Evolutionary conservation across 129 eudicot species (phyloP).

Genomic region (Flaveria sonorensis): DNA sequence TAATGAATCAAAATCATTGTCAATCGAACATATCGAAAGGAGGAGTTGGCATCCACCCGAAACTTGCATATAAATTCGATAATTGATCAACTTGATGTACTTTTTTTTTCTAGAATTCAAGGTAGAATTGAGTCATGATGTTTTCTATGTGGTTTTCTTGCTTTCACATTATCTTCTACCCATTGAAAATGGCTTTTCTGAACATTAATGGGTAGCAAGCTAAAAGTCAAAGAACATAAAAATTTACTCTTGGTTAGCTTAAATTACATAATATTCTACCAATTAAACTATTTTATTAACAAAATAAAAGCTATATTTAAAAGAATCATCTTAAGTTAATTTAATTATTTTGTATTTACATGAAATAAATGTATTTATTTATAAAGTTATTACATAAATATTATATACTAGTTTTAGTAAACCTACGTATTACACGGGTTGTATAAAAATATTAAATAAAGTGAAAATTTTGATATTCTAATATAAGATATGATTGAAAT

Average conservation of each 20-base stretch:
- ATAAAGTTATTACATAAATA: no score
- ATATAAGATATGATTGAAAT: no score
- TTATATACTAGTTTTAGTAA: no score
- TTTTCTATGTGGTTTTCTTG: constrained; percentile 18
- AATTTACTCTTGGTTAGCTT: neutral
- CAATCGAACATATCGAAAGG: neutral
- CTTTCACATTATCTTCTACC: constrained; percentile 25
- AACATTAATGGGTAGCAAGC: neutral
- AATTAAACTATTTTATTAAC: no score
- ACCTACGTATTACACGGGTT: no score
- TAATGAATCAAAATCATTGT: constrained; percentile 10
- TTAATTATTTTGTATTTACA: no score
- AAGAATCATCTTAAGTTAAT: no score
- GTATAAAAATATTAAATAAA: no score
- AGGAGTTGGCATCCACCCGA: constrained; percentile 32
- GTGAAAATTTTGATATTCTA: no score
- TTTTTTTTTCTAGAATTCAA: constrained; percentile 18
- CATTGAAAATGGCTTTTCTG: neutral
- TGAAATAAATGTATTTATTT: no score
- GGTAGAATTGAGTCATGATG: constrained; percentile 20
- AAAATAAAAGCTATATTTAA: no score
- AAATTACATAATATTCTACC: no score
- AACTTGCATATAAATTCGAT: constrained; percentile 16
- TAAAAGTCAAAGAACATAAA: neutral
- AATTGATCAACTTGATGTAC: constrained; percentile 35